Evolutionary conservation across 2,329 filamentous ascomycete genomes (phyloP).

Genomic region (Penicillium palitans): DNA sequence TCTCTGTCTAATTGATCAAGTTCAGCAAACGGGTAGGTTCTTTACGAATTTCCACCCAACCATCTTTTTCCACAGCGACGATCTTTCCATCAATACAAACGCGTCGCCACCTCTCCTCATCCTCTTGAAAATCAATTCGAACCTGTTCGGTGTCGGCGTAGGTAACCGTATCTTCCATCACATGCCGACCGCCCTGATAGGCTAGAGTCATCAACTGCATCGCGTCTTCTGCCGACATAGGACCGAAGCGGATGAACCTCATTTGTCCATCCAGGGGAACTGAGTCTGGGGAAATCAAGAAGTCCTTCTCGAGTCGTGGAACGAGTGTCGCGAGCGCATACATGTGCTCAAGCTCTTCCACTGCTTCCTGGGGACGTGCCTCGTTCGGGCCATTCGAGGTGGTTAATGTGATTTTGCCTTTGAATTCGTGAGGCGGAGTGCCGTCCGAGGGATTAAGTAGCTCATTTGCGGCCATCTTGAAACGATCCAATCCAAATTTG

Average conservation of each 20-base stretch:
- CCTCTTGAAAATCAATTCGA: slow-evolving; percentile 65
- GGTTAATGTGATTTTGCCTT: slow-evolving; percentile 52
- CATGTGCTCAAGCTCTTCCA: slow-evolving; percentile 58
- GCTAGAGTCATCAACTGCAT: slow-evolving; percentile 74
- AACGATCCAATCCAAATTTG: slow-evolving; percentile 72
- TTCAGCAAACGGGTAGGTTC: slow-evolving; percentile 27
- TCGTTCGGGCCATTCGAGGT: slow-evolving; percentile 23
- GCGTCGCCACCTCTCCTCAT: slow-evolving; percentile 68
- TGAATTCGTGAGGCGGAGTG: slow-evolving; percentile 56
- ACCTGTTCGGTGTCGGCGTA: slow-evolving; percentile 72
- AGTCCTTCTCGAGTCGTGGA: slow-evolving; percentile 77
- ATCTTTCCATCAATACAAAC: slow-evolving; percentile 93
- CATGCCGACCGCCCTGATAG: slow-evolving; percentile 59
- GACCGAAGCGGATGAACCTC: slow-evolving; percentile 72
- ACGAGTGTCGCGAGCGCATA: slow-evolving; percentile 78
- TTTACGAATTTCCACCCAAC: slow-evolving; percentile 65
- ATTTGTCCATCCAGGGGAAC: slow-evolving; percentile 69
- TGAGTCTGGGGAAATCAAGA: slow-evolving; percentile 75
- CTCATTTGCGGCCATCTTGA: slow-evolving; percentile 79
- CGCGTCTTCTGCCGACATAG: slow-evolving; percentile 62
- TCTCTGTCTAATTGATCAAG: slow-evolving; percentile 9
- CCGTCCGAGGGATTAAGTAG: slow-evolving; percentile 63
- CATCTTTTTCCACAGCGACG: slow-evolving; percentile 68
- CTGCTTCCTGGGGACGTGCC: slow-evolving; percentile 26
- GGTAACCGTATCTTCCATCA: slow-evolving; percentile 57